Base-by-base conservation (phyloP, 345 rosid species). In the Eucalyptus grandis region DNA sequence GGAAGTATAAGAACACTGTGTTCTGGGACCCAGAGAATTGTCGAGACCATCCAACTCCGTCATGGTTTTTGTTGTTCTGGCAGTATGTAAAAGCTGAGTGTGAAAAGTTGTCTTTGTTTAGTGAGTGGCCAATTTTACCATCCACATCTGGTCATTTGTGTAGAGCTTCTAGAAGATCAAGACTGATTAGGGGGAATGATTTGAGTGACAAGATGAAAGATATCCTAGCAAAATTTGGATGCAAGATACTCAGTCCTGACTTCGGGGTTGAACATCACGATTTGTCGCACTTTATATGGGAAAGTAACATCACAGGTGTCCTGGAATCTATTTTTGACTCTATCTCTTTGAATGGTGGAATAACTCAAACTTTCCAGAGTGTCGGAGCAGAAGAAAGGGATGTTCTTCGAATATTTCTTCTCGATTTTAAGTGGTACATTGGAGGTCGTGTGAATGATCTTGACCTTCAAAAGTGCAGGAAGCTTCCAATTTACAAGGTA, bases 121-220 rank as follows among this genome's bases (percentile, higher is more conserved):
- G 94, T 91, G 99, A 96, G 88, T 97, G 99, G 99, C 99, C 99
- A 65, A 95, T 97, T 89, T 92, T 97, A 92, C 99, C 99, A 86
- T 95, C 98, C 50, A 94, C 93, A 56, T 93, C 99, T 88, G 98
- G 99, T 58, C 92, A 94, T 92, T 92, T 97, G 89, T 92, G 94
- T 91, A 94, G 95, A 91, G 94, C 96, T 93, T 95, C 97, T 89
- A 91, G 89, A 90, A 95, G 94, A 87, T 96, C 99, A 88, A 97
- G 94, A 92, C 93, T 97, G 94, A 91, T 97, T 80, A 92, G 91
- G 88, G 95, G 92, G 19, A 95, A 94, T 86, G 94, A 94, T 89
- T 96, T 97, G 93, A 94, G 97, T 17, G 93, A 88, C 91, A 92
- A 88, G 69, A 93, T 97, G 91, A 95, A 62, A 89, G 92, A 91